Evolutionary conservation across 2,329 filamentous ascomycete species (phyloP).

Genomic region (Claviceps digitariae): DNA sequence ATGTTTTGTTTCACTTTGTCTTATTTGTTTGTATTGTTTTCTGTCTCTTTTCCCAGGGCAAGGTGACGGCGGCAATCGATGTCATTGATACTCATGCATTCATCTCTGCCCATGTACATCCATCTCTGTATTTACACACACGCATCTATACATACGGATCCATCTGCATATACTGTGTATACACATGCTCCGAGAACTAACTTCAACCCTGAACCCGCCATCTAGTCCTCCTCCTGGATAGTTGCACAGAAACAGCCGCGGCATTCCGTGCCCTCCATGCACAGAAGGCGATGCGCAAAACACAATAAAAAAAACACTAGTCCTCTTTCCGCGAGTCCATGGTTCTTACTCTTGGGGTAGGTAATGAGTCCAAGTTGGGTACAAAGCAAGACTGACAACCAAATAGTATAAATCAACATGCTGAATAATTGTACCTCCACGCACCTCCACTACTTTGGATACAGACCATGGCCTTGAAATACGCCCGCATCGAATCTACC

Average conservation of each 20-base stretch:
- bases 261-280: constrained; percentile 16
- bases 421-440: too few species aligned
- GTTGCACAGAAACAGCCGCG: constrained; percentile 14
- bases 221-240: constrained; percentile 20
- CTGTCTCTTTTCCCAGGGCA: too few species aligned
- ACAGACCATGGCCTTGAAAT: too few species aligned
- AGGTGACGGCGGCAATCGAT: too few species aligned
- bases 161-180: not conserved
- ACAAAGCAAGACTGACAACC: too few species aligned
- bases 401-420: too few species aligned
- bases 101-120: not conserved
- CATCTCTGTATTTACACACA: not conserved
- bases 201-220: not conserved
- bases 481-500: too few species aligned
- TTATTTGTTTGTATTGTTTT: too few species aligned
- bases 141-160: not conserved
- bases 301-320: constrained; percentile 5
- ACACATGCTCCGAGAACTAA: not conserved
- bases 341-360: not conserved
- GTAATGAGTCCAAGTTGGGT: too few species aligned
- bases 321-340: not conserved
- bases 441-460: too few species aligned
- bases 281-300: constrained; percentile 10
- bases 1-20: not conserved
- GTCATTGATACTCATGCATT: not conserved